These are phyloP conservation scores for Chaetomium cochliodes DNA, from an alignment of 495 filamentous ascomycete species.

Conservation along the genomic window DNA sequence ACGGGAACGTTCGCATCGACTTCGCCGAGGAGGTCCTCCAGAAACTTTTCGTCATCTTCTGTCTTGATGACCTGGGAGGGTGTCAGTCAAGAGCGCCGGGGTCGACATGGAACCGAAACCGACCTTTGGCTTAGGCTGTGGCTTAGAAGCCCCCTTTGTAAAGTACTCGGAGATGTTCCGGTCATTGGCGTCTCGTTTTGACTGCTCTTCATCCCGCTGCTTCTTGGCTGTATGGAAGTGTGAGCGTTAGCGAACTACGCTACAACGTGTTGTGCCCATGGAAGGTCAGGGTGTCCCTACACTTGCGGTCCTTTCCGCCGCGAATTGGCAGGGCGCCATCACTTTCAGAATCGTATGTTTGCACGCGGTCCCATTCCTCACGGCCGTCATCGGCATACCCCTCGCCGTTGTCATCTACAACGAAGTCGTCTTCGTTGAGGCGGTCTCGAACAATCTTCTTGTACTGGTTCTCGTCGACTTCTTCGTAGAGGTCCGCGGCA, in stretches of 20 bases:
- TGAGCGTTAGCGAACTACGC: constrained; percentile 16
- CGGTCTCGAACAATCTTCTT: constrained; percentile 90
- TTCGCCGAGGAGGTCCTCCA: constrained; percentile 80
- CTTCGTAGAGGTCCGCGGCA: constrained; percentile 84
- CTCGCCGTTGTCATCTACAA: constrained; percentile 90
- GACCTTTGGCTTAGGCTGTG: constrained; percentile 78
- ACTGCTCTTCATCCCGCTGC: constrained; percentile 85
- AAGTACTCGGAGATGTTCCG: constrained; percentile 93
- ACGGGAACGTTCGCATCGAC: constrained; percentile 79
- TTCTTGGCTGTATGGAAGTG: constrained; percentile 61
- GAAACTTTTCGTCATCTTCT: constrained; percentile 81
- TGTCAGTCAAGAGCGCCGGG: neutral
- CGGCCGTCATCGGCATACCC: constrained; percentile 96
- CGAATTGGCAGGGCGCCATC: constrained; percentile 61
- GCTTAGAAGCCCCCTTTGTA: constrained; percentile 64
- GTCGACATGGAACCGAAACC: constrained; percentile 15
- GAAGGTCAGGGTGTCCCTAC: constrained; percentile 34
- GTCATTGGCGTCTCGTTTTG: constrained; percentile 81
- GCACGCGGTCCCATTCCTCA: constrained; percentile 87
- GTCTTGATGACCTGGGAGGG: constrained; percentile 56
- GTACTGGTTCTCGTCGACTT: constrained; percentile 95
- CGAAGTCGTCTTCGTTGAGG: constrained; percentile 92
- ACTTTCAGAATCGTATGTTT: constrained; percentile 66
- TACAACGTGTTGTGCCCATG: neutral
- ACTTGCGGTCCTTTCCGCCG: constrained; percentile 57